Percentiles rank a stretch among this genome's conserved stretches.
Conservation (phyloP, 129 eudicot genomes). For the Rutidosis leptorrhynchoides region DNA sequence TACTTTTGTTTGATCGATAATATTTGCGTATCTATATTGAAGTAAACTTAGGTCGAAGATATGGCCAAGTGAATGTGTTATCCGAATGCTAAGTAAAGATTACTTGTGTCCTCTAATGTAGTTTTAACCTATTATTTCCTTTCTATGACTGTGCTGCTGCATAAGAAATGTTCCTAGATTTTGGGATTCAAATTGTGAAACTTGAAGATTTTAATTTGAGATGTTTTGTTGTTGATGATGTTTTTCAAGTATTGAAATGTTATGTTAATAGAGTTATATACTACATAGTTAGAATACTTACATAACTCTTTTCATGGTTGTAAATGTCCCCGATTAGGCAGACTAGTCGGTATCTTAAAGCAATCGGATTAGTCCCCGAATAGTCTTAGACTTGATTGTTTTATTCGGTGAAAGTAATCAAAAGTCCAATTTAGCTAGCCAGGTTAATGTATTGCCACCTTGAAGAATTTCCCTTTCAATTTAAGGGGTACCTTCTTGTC, state of each 20-base stretch:
- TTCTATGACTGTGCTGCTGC: not conserved
- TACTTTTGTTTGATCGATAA: conserved; percentile 8
- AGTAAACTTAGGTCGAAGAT: not conserved
- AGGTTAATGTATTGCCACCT: no score
- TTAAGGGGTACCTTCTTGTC: no score
- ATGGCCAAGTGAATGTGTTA: not conserved
- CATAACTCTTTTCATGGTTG: no score
- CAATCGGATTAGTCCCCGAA: no score
- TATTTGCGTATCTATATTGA: not conserved
- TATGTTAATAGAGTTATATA: no score
- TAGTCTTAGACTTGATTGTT: no score
- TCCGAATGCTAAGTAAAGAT: not conserved
- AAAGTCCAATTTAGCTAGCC: no score
- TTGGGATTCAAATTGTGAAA: not conserved
- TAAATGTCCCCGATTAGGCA: no score
- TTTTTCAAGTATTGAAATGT: not conserved
- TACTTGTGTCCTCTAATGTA: not conserved
- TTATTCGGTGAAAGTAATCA: no score
- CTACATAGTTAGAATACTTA: no score
- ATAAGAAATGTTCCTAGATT: not conserved
- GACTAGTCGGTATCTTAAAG: no score
- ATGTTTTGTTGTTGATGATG: not conserved
- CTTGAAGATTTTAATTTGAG: not conserved
- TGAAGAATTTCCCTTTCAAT: no score
- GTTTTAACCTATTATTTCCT: not conserved